Base-by-base conservation (phyloP, 2,329 filamentous ascomycete species). In the Calonectria ilicicola region DNA sequence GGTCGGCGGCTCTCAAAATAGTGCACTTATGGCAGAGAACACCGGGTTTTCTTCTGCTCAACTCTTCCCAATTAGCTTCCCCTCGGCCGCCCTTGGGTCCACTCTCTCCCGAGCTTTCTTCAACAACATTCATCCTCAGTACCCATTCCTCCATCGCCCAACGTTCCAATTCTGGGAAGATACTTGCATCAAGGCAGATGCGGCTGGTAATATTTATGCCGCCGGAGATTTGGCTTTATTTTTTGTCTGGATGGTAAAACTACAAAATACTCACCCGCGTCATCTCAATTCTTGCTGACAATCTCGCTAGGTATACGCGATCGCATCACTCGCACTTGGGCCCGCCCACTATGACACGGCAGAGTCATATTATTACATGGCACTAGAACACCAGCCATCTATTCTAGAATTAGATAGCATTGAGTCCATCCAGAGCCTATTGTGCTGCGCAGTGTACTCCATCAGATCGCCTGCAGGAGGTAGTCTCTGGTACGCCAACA, bases 301-400 rank as follows among this genome's bases (percentile, higher is more conserved):
- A 14, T 14, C n/a, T 26, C 26, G n/a, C n/a, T 26, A 74, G 72
- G 70, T 74, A 2, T 75, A 75, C 10, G 74, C 74, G 21, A 75
- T 69, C 26, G 74, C 74, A 5, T 75, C 74, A 17, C 67, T 75
- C 17, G 69, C 74, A 1, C 49, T 75, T 15, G 72, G 74, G 3
- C 74, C 74, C 23, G 53, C 70, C 5, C 67, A 75, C 23, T 75
- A 75, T 14, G 73, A 71, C 8, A 75, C 73, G 9, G 74, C 74
- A 19, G 74, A 76, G 26, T 76, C 74, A 8, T 76, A 75, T 40
- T 76, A 76, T 27, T 72, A 60, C n/a, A 76, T 73, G 74, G 74
- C 74, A 1, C 58, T 76, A 0, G 72, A 60, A 2, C 72, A 75
- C n/a, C 73, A 75, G 21, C 72, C 68, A 3, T 17, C 47, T 2